phyloP scores from a whole-genome alignment of 2,329 filamentous ascomycete species.

The Ilyonectria destructans region DNA sequence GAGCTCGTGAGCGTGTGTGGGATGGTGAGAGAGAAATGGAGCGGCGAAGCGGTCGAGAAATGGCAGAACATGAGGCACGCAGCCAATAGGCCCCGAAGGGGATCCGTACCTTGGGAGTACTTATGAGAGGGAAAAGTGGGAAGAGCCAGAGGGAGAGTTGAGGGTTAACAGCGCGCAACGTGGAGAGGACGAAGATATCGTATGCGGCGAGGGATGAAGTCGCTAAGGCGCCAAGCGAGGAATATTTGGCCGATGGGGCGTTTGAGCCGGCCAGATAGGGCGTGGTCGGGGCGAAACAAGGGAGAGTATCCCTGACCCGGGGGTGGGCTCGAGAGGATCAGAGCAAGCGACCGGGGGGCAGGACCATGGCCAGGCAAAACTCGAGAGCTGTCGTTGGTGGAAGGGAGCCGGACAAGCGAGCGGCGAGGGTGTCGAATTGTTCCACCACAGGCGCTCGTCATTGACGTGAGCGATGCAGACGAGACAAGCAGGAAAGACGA shows the following conservation, averaged over 20 bases:
- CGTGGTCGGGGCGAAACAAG: slow-evolving; percentile 48
- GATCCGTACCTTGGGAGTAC: slow-evolving; percentile 12
- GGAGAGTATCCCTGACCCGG: slow-evolving; percentile 46
- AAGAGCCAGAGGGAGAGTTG: slow-evolving; percentile 21
- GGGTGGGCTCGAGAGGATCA: slow-evolving; percentile 39
- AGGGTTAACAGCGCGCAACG: slow-evolving; percentile 26
- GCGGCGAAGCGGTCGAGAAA: slow-evolving; percentile 4
- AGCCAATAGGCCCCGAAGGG: slow-evolving; percentile 3
- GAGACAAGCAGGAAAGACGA: slow-evolving; percentile 32
- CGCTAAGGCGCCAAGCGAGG: slow-evolving; percentile 47
- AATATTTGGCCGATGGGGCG: slow-evolving; percentile 50
- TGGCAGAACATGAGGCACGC: slow-evolving; percentile 13
- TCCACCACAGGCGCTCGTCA: slow-evolving; percentile 49
- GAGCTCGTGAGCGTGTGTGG: slow-evolving; percentile 14
- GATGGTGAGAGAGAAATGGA: slow-evolving; percentile 16
- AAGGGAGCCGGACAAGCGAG: slow-evolving; percentile 41
- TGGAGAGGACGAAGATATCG: slow-evolving; percentile 37
- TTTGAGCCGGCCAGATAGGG: slow-evolving; percentile 47
- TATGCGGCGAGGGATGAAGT: slow-evolving; percentile 39
- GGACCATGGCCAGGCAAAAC: slow-evolving; percentile 30
- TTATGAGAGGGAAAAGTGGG: slow-evolving; percentile 24
- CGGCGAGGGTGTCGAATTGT: slow-evolving; percentile 47
- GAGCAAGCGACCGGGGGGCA: slow-evolving; percentile 42
- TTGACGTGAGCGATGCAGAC: slow-evolving; percentile 35
- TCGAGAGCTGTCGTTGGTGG: slow-evolving; percentile 49